phyloP scores from a whole-genome alignment of 768 basidiomycete genomes.

The Pisolithus tinctorius region DNA sequence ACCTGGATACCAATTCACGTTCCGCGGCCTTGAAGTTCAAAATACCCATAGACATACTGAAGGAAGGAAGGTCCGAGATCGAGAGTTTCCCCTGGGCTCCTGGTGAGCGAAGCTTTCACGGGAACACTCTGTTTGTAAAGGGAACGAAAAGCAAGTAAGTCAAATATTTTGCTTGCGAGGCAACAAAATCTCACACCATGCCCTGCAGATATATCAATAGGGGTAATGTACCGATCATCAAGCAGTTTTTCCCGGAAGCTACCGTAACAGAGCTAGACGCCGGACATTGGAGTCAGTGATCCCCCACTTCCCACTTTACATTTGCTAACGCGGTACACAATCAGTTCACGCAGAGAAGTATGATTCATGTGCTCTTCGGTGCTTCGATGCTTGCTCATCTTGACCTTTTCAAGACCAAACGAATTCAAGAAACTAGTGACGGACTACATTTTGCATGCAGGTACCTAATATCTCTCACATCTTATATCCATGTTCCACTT shows the following conservation, averaged over 20 bases:
- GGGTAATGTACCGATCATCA: conserved; percentile 54
- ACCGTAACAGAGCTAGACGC: conserved; percentile 59
- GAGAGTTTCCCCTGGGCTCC: conserved; percentile 74
- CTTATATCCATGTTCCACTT: neutral
- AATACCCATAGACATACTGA: conserved; percentile 65
- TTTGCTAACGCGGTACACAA: conserved; percentile 2
- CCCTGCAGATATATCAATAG: conserved; percentile 62
- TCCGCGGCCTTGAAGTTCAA: conserved; percentile 51
- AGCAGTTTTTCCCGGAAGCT: conserved; percentile 70
- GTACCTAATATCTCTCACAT: too few species aligned
- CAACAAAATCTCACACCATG: conserved; percentile 2
- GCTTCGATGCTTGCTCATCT: neutral
- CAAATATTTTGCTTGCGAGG: neutral
- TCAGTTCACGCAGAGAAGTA: conserved; percentile 78
- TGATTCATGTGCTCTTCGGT: conserved; percentile 6
- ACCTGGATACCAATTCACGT: conserved; percentile 40
- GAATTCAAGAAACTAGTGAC: conserved; percentile 44
- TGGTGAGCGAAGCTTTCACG: conserved; percentile 46
- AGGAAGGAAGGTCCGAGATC: conserved; percentile 53
- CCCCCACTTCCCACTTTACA: neutral
- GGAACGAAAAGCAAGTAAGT: conserved; percentile 69
- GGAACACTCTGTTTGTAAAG: conserved; percentile 67
- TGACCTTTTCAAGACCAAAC: conserved; percentile 34
- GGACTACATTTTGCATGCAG: conserved; percentile 14
- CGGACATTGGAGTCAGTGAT: conserved; percentile 77